phyloP scores from a whole-genome alignment of 306 rosid genomes.

The Senna siamea region DNA sequence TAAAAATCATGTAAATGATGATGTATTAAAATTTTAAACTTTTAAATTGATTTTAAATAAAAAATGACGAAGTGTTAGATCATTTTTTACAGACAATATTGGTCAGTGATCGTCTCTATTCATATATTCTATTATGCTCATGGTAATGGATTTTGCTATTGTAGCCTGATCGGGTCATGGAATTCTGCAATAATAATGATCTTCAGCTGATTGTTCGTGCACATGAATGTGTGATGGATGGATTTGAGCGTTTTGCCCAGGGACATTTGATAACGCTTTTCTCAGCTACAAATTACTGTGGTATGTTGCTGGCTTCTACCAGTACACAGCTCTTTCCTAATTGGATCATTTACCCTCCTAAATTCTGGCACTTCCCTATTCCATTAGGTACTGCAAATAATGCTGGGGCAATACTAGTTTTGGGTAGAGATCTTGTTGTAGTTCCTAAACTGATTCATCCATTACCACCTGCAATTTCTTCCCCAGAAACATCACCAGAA shows the following conservation, averaged over 20 bases:
- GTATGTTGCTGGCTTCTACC: slow-evolving; percentile 51
- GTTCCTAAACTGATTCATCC: slow-evolving; percentile 97
- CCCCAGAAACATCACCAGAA: slow-evolving; percentile 93
- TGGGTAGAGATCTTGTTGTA: slow-evolving; percentile 97
- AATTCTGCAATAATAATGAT: slow-evolving; percentile 95
- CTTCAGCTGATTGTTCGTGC: slow-evolving; percentile 98
- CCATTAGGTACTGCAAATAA: slow-evolving; percentile 91
- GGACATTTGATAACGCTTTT: slow-evolving; percentile 96
- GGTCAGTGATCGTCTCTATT: slow-evolving; percentile 5
- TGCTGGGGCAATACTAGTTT: slow-evolving; percentile 94
- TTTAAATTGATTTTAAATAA: no score
- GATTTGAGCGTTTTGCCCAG: slow-evolving; percentile 98
- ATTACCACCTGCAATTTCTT: slow-evolving; percentile 91
- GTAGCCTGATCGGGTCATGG: slow-evolving; percentile 99
- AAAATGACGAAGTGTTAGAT: no score
- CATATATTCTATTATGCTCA: slow-evolving; percentile 21
- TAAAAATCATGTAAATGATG: no score
- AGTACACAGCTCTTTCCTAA: background rate
- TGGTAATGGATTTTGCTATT: slow-evolving; percentile 44
- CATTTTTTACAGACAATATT: background rate
- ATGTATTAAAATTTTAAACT: background rate
- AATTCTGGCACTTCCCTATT: slow-evolving; percentile 36
- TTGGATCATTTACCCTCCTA: slow-evolving; percentile 32
- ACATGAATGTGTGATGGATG: slow-evolving; percentile 99
- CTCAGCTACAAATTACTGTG: slow-evolving; percentile 97